phyloP scores from a whole-genome alignment of 108 stramenopile species.

The Fragilariopsis cylindrus region DNA sequence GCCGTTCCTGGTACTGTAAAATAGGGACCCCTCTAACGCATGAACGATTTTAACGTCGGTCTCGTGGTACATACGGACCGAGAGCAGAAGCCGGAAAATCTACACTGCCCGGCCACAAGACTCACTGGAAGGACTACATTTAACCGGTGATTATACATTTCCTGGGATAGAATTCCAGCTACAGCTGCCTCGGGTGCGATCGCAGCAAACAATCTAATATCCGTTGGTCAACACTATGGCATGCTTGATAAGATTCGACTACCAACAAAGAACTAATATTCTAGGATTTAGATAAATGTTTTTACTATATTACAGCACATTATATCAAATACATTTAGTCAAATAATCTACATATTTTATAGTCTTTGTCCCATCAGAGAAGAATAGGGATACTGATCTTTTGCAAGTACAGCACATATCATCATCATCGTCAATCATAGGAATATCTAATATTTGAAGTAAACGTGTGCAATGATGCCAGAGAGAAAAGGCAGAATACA shows the following conservation, averaged over 20 bases:
- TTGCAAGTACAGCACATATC: background rate
- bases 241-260: slow-evolving; percentile 64
- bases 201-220: slow-evolving; percentile 56
- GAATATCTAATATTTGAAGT: too few relatives aligned
- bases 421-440: too few relatives aligned
- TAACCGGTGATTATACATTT: slow-evolving; percentile 74
- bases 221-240: slow-evolving; percentile 47
- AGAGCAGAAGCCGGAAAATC: slow-evolving; percentile 65
- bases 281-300: slow-evolving; percentile 47
- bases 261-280: slow-evolving; percentile 25
- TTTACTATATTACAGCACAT: too few relatives aligned
- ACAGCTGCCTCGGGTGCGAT: slow-evolving; percentile 79
- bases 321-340: too few relatives aligned
- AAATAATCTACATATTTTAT: too few relatives aligned
- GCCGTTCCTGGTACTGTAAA: slow-evolving; percentile 66
- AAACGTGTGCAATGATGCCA: too few relatives aligned
- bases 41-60: slow-evolving; percentile 82
- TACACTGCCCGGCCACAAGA: slow-evolving; percentile 66
- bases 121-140: slow-evolving; percentile 45
- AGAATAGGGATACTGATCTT: slow-evolving; percentile 83
- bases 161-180: slow-evolving; percentile 87
- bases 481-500: too few relatives aligned
- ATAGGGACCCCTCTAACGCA: slow-evolving; percentile 93
- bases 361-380: slow-evolving; percentile 59
- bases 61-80: slow-evolving; percentile 63